These are phyloP conservation scores for Haematococcus lacustris DNA, from an alignment of 139 green algal species.

Conservation along the genomic window DNA sequence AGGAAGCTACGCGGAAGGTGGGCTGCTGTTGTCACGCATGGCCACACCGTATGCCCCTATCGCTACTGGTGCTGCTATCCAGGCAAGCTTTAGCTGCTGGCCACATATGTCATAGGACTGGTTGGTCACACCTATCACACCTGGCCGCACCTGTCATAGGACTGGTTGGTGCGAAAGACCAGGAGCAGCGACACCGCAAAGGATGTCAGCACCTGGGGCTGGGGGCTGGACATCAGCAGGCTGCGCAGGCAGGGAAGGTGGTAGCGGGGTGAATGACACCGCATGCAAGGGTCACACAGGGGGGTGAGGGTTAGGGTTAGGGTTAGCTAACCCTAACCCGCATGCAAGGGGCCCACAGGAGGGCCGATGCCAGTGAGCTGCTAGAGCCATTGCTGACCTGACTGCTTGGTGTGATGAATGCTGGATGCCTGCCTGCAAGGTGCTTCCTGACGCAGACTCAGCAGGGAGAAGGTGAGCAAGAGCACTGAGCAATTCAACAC, in stretches of 20 bases:
- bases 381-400: neutral
- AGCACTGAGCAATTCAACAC: no score
- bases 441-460: no score
- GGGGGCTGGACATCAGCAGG: conserved; percentile 9
- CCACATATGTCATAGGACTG: neutral
- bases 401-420: no score
- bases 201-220: conserved; percentile 22
- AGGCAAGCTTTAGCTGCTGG: neutral
- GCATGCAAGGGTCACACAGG: neutral
- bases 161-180: conserved; percentile 16
- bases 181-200: conserved; percentile 33
- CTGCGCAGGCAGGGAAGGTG: conserved; percentile 2
- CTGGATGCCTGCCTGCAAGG: no score
- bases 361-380: no score
- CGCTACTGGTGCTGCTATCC: neutral
- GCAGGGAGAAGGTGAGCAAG: no score
- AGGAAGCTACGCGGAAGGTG: neutral
- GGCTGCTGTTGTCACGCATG: neutral
- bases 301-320: neutral
- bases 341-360: neutral
- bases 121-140: neutral
- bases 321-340: neutral
- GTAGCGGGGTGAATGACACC: no score
- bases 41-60: neutral
- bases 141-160: conserved; percentile 6